Evolutionary conservation across 768 basidiomycete species (phyloP).

Genomic region (Rhizopogon vulgaris): DNA sequence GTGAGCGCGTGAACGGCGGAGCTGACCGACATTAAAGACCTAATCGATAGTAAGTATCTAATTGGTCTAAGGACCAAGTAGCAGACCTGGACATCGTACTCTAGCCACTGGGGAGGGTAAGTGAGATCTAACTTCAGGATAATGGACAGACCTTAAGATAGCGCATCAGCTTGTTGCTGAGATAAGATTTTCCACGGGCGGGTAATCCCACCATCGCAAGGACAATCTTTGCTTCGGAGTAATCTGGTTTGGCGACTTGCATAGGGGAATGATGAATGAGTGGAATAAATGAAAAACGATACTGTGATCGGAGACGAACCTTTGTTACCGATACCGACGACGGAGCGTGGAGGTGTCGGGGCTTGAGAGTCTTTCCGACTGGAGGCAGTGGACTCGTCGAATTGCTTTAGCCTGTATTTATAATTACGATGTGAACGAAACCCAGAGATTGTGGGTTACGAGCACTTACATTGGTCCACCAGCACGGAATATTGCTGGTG

Average conservation of each 20-base stretch:
- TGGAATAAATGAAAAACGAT: conserved; percentile 3
- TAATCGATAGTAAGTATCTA: conserved; percentile 21
- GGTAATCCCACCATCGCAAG: conserved; percentile 97
- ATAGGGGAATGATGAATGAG: not conserved
- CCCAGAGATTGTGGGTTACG: not conserved
- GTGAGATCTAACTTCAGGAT: not conserved
- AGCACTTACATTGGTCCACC: conserved; percentile 64
- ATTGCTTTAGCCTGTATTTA: conserved; percentile 60
- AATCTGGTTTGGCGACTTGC: conserved; percentile 91
- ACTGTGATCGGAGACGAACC: conserved; percentile 36
- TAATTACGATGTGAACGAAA: conserved; percentile 1
- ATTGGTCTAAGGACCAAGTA: not conserved
- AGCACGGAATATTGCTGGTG: conserved; percentile 62
- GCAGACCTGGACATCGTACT: conserved; percentile 89
- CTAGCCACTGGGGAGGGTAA: conserved; percentile 74
- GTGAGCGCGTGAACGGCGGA: conserved; percentile 79
- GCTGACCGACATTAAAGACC: conserved; percentile 98
- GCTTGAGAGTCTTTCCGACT: conserved; percentile 70
- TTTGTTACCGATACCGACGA: conserved; percentile 86
- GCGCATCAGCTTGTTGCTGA: conserved; percentile 95
- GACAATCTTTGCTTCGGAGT: conserved; percentile 97
- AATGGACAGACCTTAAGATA: conserved; percentile 72
- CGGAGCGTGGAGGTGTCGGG: conserved; percentile 73
- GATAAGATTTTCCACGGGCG: conserved; percentile 97
- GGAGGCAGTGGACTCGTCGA: conserved; percentile 67